Evolutionary conservation across 2,329 filamentous ascomycete species (phyloP).

Genomic region (Diplodia intermedia): DNA sequence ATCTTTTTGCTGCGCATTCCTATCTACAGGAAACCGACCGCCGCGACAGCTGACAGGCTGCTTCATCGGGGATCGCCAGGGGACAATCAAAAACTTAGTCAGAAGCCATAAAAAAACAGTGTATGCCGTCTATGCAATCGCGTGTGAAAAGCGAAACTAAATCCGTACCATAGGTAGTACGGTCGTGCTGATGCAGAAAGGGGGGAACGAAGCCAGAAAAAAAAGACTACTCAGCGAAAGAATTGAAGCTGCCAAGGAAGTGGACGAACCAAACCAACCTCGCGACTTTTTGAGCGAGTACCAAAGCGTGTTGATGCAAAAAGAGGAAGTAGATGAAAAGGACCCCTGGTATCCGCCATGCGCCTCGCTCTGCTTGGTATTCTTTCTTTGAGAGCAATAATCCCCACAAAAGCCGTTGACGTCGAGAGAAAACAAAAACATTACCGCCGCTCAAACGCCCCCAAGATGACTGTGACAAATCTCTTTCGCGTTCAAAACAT

Average conservation of each 20-base stretch:
- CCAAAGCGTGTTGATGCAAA: slow-evolving; percentile 15
- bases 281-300: slow-evolving; percentile 27
- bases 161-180: slow-evolving; percentile 18
- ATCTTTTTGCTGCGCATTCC: slow-evolving; percentile 6
- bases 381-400: slow-evolving; percentile 29
- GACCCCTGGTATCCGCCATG: slow-evolving; percentile 27
- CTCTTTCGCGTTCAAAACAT: slow-evolving; percentile 31
- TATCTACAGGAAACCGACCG: slow-evolving; percentile 20
- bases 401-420: slow-evolving; percentile 12
- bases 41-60: background rate
- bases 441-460: slow-evolving; percentile 27
- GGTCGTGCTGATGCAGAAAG: slow-evolving; percentile 18
- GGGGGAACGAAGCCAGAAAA: background rate
- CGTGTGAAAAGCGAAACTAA: slow-evolving; percentile 7
- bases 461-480: slow-evolving; percentile 30
- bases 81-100: background rate
- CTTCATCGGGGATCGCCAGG: background rate
- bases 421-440: slow-evolving; percentile 15
- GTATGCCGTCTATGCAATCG: slow-evolving; percentile 22
- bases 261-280: background rate
- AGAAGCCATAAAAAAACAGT: slow-evolving; percentile 6
- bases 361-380: slow-evolving; percentile 27
- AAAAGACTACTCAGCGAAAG: background rate
- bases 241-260: slow-evolving; percentile 7
- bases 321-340: slow-evolving; percentile 4